These are phyloP conservation scores for Thermothielavioides terrestris DNA, from an alignment of 495 filamentous ascomycete genomes.

Conservation along the genomic window DNA sequence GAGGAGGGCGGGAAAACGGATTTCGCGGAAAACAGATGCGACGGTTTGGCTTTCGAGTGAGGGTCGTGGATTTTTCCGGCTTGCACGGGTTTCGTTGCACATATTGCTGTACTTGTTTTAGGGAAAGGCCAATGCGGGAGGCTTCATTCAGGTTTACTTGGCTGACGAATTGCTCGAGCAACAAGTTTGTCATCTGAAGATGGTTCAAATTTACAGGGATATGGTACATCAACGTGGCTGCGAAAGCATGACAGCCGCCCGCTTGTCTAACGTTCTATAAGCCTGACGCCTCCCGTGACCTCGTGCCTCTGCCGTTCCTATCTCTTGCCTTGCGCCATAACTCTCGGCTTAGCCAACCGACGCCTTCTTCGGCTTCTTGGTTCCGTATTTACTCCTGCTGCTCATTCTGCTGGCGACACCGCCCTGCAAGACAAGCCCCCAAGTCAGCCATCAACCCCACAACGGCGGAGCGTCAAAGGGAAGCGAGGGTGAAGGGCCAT, in stretches of 20 bases:
- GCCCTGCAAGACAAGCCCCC: slow-evolving; percentile 52
- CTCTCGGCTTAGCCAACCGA: slow-evolving; percentile 29
- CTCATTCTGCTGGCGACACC: slow-evolving; percentile 78
- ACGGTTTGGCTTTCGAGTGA: too few relatives aligned
- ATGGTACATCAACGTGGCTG: slow-evolving; percentile 2
- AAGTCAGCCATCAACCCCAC: slow-evolving; percentile 11
- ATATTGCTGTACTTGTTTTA: background rate
- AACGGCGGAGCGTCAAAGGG: too few relatives aligned
- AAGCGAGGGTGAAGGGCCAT: slow-evolving; percentile 1
- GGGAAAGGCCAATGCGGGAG: background rate
- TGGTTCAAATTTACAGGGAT: slow-evolving; percentile 1
- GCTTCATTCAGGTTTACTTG: too few relatives aligned
- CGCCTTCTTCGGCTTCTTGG: slow-evolving; percentile 90
- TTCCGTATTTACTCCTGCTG: slow-evolving; percentile 91
- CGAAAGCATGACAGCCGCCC: background rate
- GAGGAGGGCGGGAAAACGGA: too few relatives aligned
- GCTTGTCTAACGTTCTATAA: background rate
- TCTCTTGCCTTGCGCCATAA: background rate
- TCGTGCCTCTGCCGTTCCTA: background rate
- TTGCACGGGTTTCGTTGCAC: background rate
- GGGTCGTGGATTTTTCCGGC: too few relatives aligned
- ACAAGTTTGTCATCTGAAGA: background rate
- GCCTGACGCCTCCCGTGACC: background rate
- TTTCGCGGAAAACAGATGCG: too few relatives aligned
- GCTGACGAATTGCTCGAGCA: background rate